Percentiles rank a stretch among this genome's conserved stretches.
These are phyloP conservation scores for Sarocladium oryzae DNA, from an alignment of 2,329 filamentous ascomycete species.

Conservation along the genomic window DNA sequence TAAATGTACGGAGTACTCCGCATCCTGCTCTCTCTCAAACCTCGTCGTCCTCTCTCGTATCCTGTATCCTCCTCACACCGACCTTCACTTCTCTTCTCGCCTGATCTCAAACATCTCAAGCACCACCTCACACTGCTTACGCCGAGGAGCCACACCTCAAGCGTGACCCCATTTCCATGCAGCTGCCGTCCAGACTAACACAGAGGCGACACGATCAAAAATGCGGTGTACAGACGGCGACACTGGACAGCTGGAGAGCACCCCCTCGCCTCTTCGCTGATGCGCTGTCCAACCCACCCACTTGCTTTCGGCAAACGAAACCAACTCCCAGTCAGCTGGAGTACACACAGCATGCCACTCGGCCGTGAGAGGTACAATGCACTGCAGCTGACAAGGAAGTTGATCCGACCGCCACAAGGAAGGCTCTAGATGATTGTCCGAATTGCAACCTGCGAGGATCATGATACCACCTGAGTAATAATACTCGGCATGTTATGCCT, in stretches of 20 bases:
- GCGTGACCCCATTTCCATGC: conserved; percentile 3
- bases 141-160: neutral
- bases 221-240: conserved; percentile 8
- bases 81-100: neutral
- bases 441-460: neutral
- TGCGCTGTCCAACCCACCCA: conserved; percentile 7
- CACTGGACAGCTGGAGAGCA: neutral
- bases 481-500: no score
- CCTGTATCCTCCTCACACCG: neutral
- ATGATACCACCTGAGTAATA: neutral
- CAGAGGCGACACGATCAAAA: conserved; percentile 1
- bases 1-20: no score
- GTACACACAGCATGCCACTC: neutral
- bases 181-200: neutral
- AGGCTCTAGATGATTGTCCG: neutral
- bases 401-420: neutral
- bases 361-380: no score
- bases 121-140: neutral
- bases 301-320: neutral
- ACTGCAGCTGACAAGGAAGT: no score
- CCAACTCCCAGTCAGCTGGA: neutral
- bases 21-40: neutral
- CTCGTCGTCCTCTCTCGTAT: neutral
- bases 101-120: no score
- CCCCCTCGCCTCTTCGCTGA: neutral